Conservation (phyloP, 345 rosid genomes). For the Sapria himalayana region DNA sequence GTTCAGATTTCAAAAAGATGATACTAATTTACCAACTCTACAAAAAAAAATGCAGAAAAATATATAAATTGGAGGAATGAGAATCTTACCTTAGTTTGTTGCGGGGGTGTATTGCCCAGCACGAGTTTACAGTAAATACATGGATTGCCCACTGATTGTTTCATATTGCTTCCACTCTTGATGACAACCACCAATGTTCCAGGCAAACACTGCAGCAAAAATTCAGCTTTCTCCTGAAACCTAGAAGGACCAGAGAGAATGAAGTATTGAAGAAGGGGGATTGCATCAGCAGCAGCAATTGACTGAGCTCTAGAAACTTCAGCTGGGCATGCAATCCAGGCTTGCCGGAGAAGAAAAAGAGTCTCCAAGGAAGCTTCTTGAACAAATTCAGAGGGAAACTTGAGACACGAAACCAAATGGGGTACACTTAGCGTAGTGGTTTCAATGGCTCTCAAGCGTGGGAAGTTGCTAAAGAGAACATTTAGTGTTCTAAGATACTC, state of each 20-base stretch:
- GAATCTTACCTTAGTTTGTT: slow-evolving; percentile 53
- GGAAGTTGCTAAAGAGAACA: slow-evolving; percentile 80
- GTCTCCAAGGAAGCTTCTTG: slow-evolving; percentile 99
- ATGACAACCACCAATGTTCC: slow-evolving; percentile 83
- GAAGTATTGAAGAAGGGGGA: slow-evolving; percentile 80
- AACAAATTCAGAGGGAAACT: slow-evolving; percentile 88
- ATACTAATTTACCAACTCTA: no score
- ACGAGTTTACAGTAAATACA: slow-evolving; percentile 91
- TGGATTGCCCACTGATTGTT: slow-evolving; percentile 95
- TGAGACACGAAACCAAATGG: slow-evolving; percentile 82
- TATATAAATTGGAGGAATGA: background rate
- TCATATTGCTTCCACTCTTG: slow-evolving; percentile 95
- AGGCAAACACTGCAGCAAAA: slow-evolving; percentile 88
- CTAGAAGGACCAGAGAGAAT: slow-evolving; percentile 99
- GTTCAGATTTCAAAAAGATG: no score
- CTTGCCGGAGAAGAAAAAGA: slow-evolving; percentile 90
- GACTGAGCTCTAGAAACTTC: slow-evolving; percentile 94
- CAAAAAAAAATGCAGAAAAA: no score
- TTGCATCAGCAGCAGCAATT: slow-evolving; percentile 95
- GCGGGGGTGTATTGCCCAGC: slow-evolving; percentile 68
- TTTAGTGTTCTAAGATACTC: slow-evolving; percentile 89
- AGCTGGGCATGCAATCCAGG: slow-evolving; percentile 98
- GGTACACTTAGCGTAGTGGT: slow-evolving; percentile 97
- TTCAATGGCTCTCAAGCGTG: slow-evolving; percentile 90
- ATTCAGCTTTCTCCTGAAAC: slow-evolving; percentile 98